A percentile compares a stretch with the other conserved stretches of the same genome.
These are phyloP conservation scores for Podila epigama DNA, from an alignment of 192 early-diverging fungal species.

Conservation along the genomic window DNA sequence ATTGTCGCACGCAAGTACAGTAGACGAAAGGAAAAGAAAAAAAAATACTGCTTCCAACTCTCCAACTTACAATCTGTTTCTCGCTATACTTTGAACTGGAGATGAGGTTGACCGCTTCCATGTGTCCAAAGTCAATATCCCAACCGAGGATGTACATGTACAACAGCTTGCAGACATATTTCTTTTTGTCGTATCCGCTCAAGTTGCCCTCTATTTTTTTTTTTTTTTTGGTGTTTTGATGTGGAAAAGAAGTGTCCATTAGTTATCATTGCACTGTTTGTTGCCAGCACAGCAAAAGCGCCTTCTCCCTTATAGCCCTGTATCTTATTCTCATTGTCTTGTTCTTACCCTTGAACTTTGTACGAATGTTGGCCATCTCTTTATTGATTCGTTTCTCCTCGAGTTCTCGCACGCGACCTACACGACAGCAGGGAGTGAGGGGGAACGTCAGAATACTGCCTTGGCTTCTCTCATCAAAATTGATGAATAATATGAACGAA, in stretches of 20 bases:
- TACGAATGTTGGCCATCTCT: slow-evolving; percentile 98
- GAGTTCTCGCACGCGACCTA: slow-evolving; percentile 94
- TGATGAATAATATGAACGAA: not conserved
- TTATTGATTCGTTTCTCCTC: slow-evolving; percentile 99
- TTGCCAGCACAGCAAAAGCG: not conserved
- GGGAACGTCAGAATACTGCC: not conserved
- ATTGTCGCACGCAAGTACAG: too few species aligned
- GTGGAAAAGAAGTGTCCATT: not conserved
- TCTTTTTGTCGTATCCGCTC: slow-evolving; percentile 99
- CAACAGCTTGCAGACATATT: slow-evolving; percentile 98
- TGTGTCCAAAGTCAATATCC: slow-evolving; percentile 98
- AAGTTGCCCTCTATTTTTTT: slow-evolving; percentile 76
- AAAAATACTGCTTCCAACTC: not conserved
- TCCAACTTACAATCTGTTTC: slow-evolving; percentile 89
- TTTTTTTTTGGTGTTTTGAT: slow-evolving; percentile 1
- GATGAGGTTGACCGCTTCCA: slow-evolving; percentile 94
- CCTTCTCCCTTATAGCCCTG: not conserved
- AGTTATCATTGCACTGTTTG: not conserved
- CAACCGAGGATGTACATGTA: slow-evolving; percentile 99
- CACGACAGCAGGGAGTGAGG: not conserved
- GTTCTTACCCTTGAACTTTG: slow-evolving; percentile 93
- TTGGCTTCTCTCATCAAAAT: not conserved
- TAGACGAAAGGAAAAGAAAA: not conserved
- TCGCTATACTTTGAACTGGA: slow-evolving; percentile 93
- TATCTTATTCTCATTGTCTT: not conserved